Conservation (phyloP, 1,284 basidiomycete genomes). For the Athelia sp. region DNA sequence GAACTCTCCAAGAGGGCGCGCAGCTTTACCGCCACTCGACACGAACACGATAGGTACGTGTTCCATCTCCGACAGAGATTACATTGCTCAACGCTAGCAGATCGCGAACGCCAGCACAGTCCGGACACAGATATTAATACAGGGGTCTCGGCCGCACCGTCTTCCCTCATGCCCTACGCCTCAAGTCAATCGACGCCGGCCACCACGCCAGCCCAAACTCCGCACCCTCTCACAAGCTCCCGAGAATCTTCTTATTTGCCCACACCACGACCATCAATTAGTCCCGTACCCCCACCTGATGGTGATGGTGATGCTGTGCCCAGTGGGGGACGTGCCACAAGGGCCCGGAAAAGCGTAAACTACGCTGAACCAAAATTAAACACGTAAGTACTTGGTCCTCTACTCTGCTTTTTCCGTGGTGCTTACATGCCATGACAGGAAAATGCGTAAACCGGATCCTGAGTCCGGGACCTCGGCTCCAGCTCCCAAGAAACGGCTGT, state of each 20-base stretch:
- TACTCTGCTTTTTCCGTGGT: background rate
- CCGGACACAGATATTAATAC: slow-evolving; percentile 33
- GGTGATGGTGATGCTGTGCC: slow-evolving; percentile 30
- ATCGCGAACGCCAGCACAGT: slow-evolving; percentile 33
- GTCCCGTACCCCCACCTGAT: slow-evolving; percentile 35
- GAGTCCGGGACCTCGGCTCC: slow-evolving; percentile 28
- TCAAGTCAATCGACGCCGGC: slow-evolving; percentile 36
- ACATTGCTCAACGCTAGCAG: slow-evolving; percentile 18
- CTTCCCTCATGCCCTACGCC: slow-evolving; percentile 27
- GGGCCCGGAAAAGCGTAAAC: slow-evolving; percentile 77
- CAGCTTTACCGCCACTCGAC: slow-evolving; percentile 31
- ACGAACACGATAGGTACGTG: slow-evolving; percentile 29
- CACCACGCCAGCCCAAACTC: slow-evolving; percentile 32
- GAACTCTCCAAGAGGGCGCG: slow-evolving; percentile 41
- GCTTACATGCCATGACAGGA: slow-evolving; percentile 40
- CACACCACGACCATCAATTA: slow-evolving; percentile 42
- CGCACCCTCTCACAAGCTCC: slow-evolving; percentile 8
- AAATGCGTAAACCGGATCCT: slow-evolving; percentile 86
- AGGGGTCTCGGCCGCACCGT: slow-evolving; percentile 23
- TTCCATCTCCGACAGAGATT: slow-evolving; percentile 16
- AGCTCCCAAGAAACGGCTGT: slow-evolving; percentile 24
- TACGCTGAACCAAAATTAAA: slow-evolving; percentile 88
- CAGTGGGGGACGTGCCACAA: slow-evolving; percentile 47
- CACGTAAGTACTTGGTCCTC: slow-evolving; percentile 52
- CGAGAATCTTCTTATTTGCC: slow-evolving; percentile 26